A percentile compares a stretch with the other conserved stretches of the same genome.
These are phyloP conservation scores for Fistulifera solaris DNA, from an alignment of 108 stramenopile genomes.

Conservation along the genomic window DNA sequence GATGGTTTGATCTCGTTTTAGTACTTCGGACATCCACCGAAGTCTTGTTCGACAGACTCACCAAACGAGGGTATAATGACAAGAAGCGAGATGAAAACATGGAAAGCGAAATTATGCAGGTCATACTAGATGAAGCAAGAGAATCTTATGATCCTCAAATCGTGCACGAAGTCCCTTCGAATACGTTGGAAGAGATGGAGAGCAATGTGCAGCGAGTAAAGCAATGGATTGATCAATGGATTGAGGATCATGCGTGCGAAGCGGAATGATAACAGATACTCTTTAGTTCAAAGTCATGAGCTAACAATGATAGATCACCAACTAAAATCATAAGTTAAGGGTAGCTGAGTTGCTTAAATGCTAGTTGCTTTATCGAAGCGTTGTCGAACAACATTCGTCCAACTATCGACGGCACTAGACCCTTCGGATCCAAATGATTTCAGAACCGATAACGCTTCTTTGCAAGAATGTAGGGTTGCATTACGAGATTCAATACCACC, in stretches of 20 bases:
- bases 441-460: slow-evolving; percentile 29
- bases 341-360: too few relatives aligned
- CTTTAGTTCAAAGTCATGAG: not conserved
- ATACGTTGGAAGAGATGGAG: slow-evolving; percentile 82
- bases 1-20: slow-evolving; percentile 94
- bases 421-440: slow-evolving; percentile 34
- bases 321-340: too few relatives aligned
- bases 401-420: slow-evolving; percentile 10
- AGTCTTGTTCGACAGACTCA: slow-evolving; percentile 82
- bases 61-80: slow-evolving; percentile 75
- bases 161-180: slow-evolving; percentile 79
- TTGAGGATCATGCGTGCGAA: slow-evolving; percentile 30
- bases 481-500: slow-evolving; percentile 37
- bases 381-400: slow-evolving; percentile 23
- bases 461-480: slow-evolving; percentile 40
- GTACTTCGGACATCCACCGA: slow-evolving; percentile 79
- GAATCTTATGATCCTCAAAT: slow-evolving; percentile 82
- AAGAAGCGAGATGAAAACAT: slow-evolving; percentile 87
- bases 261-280: not conserved
- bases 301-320: too few relatives aligned
- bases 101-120: slow-evolving; percentile 93
- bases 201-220: slow-evolving; percentile 53
- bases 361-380: slow-evolving; percentile 17
- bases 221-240: slow-evolving; percentile 71
- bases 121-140: slow-evolving; percentile 83